Evolutionary conservation across 495 filamentous ascomycete genomes (phyloP).

Genomic region (Aspergillus homomorphus): DNA sequence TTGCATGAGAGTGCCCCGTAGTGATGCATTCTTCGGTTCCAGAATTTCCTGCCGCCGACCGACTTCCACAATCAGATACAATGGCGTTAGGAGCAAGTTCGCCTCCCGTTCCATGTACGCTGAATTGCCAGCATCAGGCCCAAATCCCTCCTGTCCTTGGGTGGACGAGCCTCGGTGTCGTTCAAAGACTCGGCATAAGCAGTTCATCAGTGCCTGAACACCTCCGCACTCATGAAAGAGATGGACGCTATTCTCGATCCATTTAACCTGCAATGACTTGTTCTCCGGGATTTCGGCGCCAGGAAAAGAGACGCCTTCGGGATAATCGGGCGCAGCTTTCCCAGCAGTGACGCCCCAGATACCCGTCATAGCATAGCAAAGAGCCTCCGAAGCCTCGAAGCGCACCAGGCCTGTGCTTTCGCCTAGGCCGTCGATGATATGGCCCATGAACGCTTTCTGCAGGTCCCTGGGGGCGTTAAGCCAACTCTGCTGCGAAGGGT

Average conservation of each 20-base stretch:
- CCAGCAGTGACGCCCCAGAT: constrained; percentile 75
- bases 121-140: constrained; percentile 30
- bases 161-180: constrained; percentile 30
- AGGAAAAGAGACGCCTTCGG: constrained; percentile 20
- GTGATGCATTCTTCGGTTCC: constrained; percentile 21
- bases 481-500: constrained; percentile 45
- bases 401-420: constrained; percentile 52
- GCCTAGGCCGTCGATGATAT: constrained; percentile 40
- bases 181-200: constrained; percentile 59
- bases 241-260: constrained; percentile 63
- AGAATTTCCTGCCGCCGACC: constrained; percentile 47
- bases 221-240: constrained; percentile 59
- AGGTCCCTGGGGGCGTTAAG: constrained; percentile 43
- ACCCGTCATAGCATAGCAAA: constrained; percentile 75
- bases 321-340: constrained; percentile 28
- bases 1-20: constrained; percentile 38
- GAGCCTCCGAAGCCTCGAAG: constrained; percentile 64
- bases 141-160: constrained; percentile 30
- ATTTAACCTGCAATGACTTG: constrained; percentile 61
- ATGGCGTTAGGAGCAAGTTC: constrained; percentile 54
- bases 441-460: constrained; percentile 42
- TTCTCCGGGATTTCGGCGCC: constrained; percentile 38
- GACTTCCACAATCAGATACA: constrained; percentile 73
- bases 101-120: constrained; percentile 45
- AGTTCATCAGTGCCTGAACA: constrained; percentile 56